Evolutionary conservation across 495 filamentous ascomycete species (phyloP).

Genomic region (Chaetomium cochliodes): DNA sequence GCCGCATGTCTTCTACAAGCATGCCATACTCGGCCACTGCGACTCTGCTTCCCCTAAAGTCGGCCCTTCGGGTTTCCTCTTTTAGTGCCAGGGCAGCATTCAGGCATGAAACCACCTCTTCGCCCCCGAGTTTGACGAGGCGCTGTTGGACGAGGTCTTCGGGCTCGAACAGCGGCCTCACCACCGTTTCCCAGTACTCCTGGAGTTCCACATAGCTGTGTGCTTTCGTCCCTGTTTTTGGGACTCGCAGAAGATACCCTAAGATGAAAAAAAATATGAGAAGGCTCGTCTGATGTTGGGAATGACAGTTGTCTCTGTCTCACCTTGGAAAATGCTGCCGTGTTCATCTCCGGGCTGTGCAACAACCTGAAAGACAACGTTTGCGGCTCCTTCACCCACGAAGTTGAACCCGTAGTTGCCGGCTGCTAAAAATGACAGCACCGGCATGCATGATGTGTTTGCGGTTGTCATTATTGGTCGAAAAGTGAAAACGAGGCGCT

Average conservation of each 20-base stretch:
- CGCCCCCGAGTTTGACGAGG: slow-evolving; percentile 52
- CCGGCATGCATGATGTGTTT: not conserved
- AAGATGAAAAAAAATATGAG: slow-evolving; percentile 33
- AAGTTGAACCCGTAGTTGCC: slow-evolving; percentile 33
- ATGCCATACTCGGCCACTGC: slow-evolving; percentile 63
- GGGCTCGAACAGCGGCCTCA: slow-evolving; percentile 57
- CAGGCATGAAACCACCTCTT: slow-evolving; percentile 35
- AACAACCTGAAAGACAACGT: slow-evolving; percentile 64
- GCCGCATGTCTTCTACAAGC: slow-evolving; percentile 78
- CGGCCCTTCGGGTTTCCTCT: slow-evolving; percentile 48
- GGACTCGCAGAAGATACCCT: slow-evolving; percentile 62
- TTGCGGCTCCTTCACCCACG: slow-evolving; percentile 65
- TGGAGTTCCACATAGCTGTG: slow-evolving; percentile 55
- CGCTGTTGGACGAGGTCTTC: slow-evolving; percentile 61
- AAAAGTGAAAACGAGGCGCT: not conserved
- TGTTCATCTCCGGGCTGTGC: slow-evolving; percentile 31
- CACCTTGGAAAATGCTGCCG: slow-evolving; percentile 27
- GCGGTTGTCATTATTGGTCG: not conserved
- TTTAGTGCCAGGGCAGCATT: slow-evolving; percentile 50
- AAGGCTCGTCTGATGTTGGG: not conserved
- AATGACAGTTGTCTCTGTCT: not conserved
- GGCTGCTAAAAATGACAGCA: not conserved
- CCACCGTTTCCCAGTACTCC: slow-evolving; percentile 55
- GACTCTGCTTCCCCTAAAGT: slow-evolving; percentile 57
- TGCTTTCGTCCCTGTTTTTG: slow-evolving; percentile 59